Percentiles rank a stretch among this genome's conserved stretches.
phyloP scores from a whole-genome alignment of 2,329 filamentous ascomycete genomes.

The Xylaria sp. region DNA sequence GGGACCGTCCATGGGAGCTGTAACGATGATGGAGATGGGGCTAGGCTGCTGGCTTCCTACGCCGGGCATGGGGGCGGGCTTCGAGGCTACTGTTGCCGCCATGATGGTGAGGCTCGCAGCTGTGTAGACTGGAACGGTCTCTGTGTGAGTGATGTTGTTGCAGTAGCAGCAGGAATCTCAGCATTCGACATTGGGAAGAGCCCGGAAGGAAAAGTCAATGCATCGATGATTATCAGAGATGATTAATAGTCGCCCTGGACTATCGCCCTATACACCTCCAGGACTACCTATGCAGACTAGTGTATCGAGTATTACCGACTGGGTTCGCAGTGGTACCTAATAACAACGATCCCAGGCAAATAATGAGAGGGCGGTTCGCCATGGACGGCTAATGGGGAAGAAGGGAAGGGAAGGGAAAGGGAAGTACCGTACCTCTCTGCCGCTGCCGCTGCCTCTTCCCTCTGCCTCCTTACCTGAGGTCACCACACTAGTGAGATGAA shows the following conservation, averaged over 20 bases:
- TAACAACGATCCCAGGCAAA: neutral
- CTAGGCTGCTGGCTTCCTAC: constrained; percentile 23
- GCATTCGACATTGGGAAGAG: constrained; percentile 14
- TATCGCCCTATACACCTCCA: neutral
- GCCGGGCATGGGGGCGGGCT: constrained; percentile 23
- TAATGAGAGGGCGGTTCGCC: neutral
- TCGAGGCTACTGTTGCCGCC: constrained; percentile 32
- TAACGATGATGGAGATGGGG: constrained; percentile 16
- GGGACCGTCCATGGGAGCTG: constrained; percentile 19
- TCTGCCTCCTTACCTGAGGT: neutral
- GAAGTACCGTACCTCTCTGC: no score
- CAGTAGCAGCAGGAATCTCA: constrained; percentile 11
- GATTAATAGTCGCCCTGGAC: neutral
- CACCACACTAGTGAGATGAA: neutral
- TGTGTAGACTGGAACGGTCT: constrained; percentile 9
- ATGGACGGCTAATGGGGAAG: no score
- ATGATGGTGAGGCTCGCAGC: constrained; percentile 21
- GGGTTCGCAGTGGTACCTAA: neutral
- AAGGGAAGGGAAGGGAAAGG: no score
- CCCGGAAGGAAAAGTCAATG: constrained; percentile 8
- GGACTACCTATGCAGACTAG: neutral
- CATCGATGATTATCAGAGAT: constrained; percentile 11
- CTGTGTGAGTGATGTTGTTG: constrained; percentile 5
- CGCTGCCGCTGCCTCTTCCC: no score
- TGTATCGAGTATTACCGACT: neutral